Conservation (phyloP, 805 yeast species). For the Ogataea pignaliae region DNA sequence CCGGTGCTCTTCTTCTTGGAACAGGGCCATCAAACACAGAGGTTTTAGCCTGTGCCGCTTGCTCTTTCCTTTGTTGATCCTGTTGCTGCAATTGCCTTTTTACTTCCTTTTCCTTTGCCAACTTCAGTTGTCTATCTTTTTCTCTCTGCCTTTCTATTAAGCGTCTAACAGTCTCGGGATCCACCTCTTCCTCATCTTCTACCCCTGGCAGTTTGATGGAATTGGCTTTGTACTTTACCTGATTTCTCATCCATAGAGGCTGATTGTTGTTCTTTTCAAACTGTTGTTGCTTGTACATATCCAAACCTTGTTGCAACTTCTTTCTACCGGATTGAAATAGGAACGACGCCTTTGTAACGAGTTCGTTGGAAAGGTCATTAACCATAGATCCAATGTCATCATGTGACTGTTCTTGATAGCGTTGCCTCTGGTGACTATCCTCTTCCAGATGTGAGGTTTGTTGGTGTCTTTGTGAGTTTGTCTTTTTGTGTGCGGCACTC, state of each 20-base stretch:
- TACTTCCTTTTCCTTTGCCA: slow-evolving; percentile 14
- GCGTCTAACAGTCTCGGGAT: slow-evolving; percentile 36
- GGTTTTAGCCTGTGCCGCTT: neutral
- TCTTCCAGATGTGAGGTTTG: slow-evolving; percentile 15
- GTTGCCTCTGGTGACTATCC: too few relatives aligned
- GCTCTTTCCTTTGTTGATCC: slow-evolving; percentile 3
- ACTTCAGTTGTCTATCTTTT: slow-evolving; percentile 27
- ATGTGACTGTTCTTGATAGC: too few relatives aligned
- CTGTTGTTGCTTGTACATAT: slow-evolving; percentile 43
- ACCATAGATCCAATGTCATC: slow-evolving; percentile 36
- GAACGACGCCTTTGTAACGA: slow-evolving; percentile 56
- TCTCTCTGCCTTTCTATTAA: slow-evolving; percentile 38
- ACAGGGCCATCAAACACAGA: slow-evolving; percentile 12
- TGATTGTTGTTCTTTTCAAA: slow-evolving; percentile 28
- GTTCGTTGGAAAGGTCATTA: slow-evolving; percentile 50
- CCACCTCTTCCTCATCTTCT: slow-evolving; percentile 44
- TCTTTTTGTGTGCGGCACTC: slow-evolving; percentile 48
- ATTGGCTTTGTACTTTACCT: slow-evolving; percentile 41
- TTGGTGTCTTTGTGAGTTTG: slow-evolving; percentile 3
- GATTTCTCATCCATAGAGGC: slow-evolving; percentile 78
- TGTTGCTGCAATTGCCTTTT: slow-evolving; percentile 12
- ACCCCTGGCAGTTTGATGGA: slow-evolving; percentile 30
- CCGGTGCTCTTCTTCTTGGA: slow-evolving; percentile 23
- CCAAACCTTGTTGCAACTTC: slow-evolving; percentile 59
- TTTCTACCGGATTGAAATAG: slow-evolving; percentile 55